Evolutionary conservation across 306 rosid genomes (phyloP).

Genomic region (Citrullus colocynthis): DNA sequence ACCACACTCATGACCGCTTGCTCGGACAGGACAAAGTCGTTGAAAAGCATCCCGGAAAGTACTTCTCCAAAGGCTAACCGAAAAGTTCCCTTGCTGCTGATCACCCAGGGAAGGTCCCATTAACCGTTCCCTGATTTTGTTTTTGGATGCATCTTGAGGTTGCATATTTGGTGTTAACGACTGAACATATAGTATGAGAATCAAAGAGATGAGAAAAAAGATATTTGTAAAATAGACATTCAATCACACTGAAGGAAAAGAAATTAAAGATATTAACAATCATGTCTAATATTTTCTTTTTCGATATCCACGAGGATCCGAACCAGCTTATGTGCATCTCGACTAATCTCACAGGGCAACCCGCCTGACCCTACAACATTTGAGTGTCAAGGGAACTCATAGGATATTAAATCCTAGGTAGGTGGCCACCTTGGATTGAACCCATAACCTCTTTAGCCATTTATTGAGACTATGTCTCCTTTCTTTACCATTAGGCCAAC

Average conservation of each 20-base stretch:
- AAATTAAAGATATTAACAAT: background rate
- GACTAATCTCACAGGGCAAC: too few species aligned
- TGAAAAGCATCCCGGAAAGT: slow-evolving; percentile 89
- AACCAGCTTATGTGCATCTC: too few species aligned
- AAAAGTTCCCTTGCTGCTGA: slow-evolving; percentile 79
- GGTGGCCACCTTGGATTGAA: too few species aligned
- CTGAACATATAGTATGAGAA: slow-evolving; percentile 30
- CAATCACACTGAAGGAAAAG: background rate
- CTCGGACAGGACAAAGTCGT: slow-evolving; percentile 87
- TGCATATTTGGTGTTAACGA: slow-evolving; percentile 93
- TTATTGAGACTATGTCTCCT: too few species aligned
- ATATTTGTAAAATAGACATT: background rate
- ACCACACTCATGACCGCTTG: slow-evolving; percentile 96
- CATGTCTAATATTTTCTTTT: background rate
- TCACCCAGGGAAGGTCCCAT: slow-evolving; percentile 78
- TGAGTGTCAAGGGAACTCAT: too few species aligned
- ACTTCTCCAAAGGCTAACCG: slow-evolving; percentile 62
- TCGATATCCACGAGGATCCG: too few species aligned
- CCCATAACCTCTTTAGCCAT: too few species aligned
- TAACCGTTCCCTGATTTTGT: slow-evolving; percentile 33
- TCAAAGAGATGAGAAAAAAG: slow-evolving; percentile 4
- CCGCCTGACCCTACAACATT: too few species aligned
- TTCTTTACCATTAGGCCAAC: too few species aligned
- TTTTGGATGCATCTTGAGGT: slow-evolving; percentile 32
- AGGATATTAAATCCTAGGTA: too few species aligned